Evolutionary conservation across 345 rosid species (phyloP).

Genomic region (Leavenworthia alabamica): DNA sequence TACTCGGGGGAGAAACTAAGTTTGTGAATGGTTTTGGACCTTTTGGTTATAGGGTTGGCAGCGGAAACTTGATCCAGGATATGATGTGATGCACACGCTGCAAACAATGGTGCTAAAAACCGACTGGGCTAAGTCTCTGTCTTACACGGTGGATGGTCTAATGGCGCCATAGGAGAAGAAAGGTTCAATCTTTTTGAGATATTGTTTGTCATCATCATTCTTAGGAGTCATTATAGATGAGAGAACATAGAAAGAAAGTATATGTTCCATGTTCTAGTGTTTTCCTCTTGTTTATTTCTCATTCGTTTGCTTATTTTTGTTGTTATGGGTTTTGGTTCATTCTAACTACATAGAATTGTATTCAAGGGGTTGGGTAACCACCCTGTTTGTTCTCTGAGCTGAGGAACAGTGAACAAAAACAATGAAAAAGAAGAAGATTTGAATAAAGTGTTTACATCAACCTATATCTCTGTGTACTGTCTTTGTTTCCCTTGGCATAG

Average conservation of each 20-base stretch:
- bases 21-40: not conserved
- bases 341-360: slow-evolving; percentile 28
- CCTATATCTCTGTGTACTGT: not conserved
- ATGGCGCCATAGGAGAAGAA: slow-evolving; percentile 67
- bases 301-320: slow-evolving; percentile 5
- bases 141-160: slow-evolving; percentile 87
- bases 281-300: slow-evolving; percentile 21
- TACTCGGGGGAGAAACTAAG: slow-evolving; percentile 3
- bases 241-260: slow-evolving; percentile 27
- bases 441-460: slow-evolving; percentile 22
- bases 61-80: slow-evolving; percentile 83
- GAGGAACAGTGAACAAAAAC: slow-evolving; percentile 17
- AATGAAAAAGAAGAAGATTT: slow-evolving; percentile 11
- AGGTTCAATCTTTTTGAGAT: slow-evolving; percentile 9
- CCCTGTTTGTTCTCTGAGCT: slow-evolving; percentile 23
- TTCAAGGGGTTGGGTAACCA: slow-evolving; percentile 24
- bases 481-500: not conserved
- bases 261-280: slow-evolving; percentile 11
- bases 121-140: slow-evolving; percentile 96
- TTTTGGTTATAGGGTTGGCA: slow-evolving; percentile 80
- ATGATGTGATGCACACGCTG: slow-evolving; percentile 82
- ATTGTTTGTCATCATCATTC: slow-evolving; percentile 25
- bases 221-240: slow-evolving; percentile 25
- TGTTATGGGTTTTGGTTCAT: slow-evolving; percentile 22
- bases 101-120: slow-evolving; percentile 76